phyloP scores from a whole-genome alignment of 2,329 filamentous ascomycete genomes.

The Exophiala lecanii-corni region DNA sequence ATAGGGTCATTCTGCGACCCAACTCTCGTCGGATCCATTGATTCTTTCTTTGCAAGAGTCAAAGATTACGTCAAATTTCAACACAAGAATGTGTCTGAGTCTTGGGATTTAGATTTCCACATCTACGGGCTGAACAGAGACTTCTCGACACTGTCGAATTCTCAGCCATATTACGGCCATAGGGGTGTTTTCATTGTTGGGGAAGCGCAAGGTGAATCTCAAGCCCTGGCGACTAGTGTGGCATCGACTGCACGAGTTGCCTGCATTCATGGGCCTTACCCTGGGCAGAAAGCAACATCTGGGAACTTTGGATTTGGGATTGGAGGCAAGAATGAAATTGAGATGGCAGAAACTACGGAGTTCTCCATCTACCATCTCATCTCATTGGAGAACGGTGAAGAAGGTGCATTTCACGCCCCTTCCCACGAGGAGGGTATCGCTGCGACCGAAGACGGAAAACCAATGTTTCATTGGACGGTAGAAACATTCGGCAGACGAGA shows the following conservation, averaged over 20 bases:
- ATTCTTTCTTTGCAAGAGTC: conserved; percentile 33
- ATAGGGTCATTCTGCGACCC: conserved; percentile 47
- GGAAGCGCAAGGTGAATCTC: conserved; percentile 44
- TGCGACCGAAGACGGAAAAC: conserved; percentile 4
- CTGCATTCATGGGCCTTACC: conserved; percentile 45
- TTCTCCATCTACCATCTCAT: conserved; percentile 50
- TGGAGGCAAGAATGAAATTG: conserved; percentile 33
- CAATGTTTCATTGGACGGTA: conserved; percentile 3
- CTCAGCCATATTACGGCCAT: conserved; percentile 15
- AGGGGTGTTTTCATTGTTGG: conserved; percentile 46
- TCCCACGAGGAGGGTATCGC: not conserved
- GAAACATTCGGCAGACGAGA: not conserved
- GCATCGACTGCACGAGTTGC: conserved; percentile 40
- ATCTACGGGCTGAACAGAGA: conserved; percentile 42
- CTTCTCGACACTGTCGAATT: conserved; percentile 8
- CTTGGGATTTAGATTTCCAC: conserved; percentile 43
- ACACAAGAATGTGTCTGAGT: conserved; percentile 17
- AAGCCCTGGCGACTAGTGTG: conserved; percentile 42
- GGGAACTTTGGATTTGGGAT: conserved; percentile 45
- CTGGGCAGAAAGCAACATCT: conserved; percentile 47
- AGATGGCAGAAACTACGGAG: conserved; percentile 37
- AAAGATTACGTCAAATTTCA: conserved; percentile 26
- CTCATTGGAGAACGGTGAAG: conserved; percentile 32
- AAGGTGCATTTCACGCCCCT: not conserved
- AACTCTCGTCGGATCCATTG: conserved; percentile 41